Evolutionary conservation across 352 stramenopile species (phyloP).

Genomic region (Globisporangium alternatum): DNA sequence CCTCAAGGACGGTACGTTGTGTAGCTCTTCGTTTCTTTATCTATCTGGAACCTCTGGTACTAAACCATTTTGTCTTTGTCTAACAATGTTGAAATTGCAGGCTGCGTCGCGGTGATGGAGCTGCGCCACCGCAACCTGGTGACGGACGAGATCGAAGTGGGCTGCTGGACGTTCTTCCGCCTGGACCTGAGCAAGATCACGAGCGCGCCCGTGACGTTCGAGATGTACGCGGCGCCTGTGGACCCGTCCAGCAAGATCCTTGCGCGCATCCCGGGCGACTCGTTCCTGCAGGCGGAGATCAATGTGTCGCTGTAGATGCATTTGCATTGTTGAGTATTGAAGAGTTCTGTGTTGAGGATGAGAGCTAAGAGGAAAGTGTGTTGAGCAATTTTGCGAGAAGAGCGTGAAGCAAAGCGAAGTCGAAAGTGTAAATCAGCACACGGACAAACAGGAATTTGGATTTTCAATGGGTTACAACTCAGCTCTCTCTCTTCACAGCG

Average conservation of each 20-base stretch:
- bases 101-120: slow-evolving; percentile 86
- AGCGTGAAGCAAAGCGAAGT: background rate
- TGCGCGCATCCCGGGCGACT: slow-evolving; percentile 79
- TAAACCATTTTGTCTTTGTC: background rate
- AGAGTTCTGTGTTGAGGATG: background rate
- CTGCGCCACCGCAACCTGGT: slow-evolving; percentile 79
- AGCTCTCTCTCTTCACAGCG: no score
- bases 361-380: background rate
- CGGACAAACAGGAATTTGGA: background rate
- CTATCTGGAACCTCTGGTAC: slow-evolving; percentile 2
- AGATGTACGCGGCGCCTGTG: slow-evolving; percentile 86
- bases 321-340: slow-evolving; percentile 5
- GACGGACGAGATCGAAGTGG: slow-evolving; percentile 83
- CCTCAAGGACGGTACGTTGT: slow-evolving; percentile 74
- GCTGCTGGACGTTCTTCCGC: slow-evolving; percentile 89
- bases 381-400: background rate
- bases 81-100: slow-evolving; percentile 27
- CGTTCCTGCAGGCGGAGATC: slow-evolving; percentile 87
- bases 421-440: background rate
- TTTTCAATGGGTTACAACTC: background rate
- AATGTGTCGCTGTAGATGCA: slow-evolving; percentile 75
- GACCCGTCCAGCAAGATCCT: slow-evolving; percentile 86
- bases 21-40: background rate
- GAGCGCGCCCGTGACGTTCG: slow-evolving; percentile 78
- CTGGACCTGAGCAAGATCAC: slow-evolving; percentile 88